Evolutionary conservation across 164 flowering plant genomes (phyloP), one percentile per base, ranked within the genome.

Genomic region (Pachysandra terminalis): DNA sequence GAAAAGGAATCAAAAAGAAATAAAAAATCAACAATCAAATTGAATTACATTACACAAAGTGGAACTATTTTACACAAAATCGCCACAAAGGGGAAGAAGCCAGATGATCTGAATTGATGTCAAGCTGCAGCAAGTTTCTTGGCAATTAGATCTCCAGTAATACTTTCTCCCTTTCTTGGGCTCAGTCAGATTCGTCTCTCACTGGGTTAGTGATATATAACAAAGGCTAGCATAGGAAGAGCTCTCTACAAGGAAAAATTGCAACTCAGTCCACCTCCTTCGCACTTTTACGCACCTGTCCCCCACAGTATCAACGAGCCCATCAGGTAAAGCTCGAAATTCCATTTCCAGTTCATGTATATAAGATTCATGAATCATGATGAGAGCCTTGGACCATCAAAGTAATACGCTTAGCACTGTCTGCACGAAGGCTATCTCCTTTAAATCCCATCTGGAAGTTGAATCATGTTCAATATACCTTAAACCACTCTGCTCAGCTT

Each of bases 331-430:
- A 68, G 71, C 74, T 72, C 61, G 78, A 74, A 69, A 74, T 79
- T 72, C 73, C 77, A 68, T 65, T 75, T 80, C 14, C 67, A 80
- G 70, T 63, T 67, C 76, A 73, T 75, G 77, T 70, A 67, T 60
- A 10, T 64, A 56, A 55, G 25, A 61, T 57, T 90, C 89, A 90
- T 72, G 93, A 93, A 83, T 86, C 89, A 75, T 81, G 95, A 75
- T 81, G 95, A 77, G 87, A 71, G 76, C 85, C 88, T 81, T 83
- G 91, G 85, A 87, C 87, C 85, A 92, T 84, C 85, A 93, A 79
- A 72, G 87, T 51, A 70, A 89, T 80, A 59, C 91, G 90, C 87
- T 89, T 93, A 61, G 78, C 90, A 83, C 91, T 91, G 74, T 93
- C 96, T 65, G 86, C 56, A 3, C 93, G 92, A 71, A 89, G 76